Percentiles rank a stretch among this genome's conserved stretches.
These are phyloP conservation scores for Linum lewisii DNA, from an alignment of 345 rosid genomes.

Conservation along the genomic window DNA sequence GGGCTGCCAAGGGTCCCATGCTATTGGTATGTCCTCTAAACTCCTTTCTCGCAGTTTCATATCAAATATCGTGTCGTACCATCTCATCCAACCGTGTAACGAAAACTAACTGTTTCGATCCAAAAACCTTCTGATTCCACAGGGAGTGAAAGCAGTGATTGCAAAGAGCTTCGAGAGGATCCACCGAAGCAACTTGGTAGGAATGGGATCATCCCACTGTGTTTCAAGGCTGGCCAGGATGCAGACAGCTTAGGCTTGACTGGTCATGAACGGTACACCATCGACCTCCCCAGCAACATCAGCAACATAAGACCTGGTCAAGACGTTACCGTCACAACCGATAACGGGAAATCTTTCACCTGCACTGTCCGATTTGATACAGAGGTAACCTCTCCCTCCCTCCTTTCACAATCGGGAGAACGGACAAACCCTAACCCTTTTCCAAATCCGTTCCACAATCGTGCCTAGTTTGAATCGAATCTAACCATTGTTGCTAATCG, in stretches of 20 bases:
- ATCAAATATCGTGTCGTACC: neutral
- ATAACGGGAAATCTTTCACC: constrained; percentile 75
- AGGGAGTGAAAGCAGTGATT: constrained; percentile 98
- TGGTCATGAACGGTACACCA: constrained; percentile 78
- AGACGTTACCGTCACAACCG: constrained; percentile 77
- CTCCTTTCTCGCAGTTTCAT: no score
- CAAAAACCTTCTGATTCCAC: constrained; percentile 13
- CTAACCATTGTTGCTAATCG: no score
- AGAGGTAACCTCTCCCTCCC: constrained; percentile 41
- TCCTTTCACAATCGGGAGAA: neutral
- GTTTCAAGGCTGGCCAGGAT: constrained; percentile 91
- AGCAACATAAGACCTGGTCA: constrained; percentile 86
- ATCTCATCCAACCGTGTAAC: no score
- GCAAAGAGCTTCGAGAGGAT: constrained; percentile 97
- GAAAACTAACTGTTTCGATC: no score
- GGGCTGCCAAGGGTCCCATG: constrained; percentile 99
- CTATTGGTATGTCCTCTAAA: constrained; percentile 43
- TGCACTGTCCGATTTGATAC: constrained; percentile 95
- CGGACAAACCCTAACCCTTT: no score
- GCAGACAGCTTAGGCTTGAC: constrained; percentile 81
- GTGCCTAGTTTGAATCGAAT: neutral
- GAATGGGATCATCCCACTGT: constrained; percentile 98
- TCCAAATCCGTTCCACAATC: no score
- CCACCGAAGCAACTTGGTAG: constrained; percentile 94
- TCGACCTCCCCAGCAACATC: constrained; percentile 70